phyloP scores from a whole-genome alignment of 352 stramenopile genomes.

The Phytophthora citricola region DNA sequence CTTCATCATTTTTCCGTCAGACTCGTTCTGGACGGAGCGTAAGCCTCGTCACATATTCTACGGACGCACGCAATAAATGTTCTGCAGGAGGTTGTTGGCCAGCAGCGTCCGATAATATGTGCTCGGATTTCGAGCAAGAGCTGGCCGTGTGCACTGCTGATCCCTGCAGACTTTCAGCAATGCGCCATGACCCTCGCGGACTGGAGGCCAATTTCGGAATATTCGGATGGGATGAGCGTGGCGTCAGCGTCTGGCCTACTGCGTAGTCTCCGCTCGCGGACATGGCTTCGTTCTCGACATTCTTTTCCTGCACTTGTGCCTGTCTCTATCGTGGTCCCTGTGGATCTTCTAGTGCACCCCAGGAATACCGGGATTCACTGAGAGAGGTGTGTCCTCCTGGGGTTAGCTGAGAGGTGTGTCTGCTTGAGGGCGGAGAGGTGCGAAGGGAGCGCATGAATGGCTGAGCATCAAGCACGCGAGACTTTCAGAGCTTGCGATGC shows the following conservation, averaged over 20 bases:
- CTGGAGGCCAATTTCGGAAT: conserved; percentile 24
- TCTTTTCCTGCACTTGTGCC: conserved; percentile 8
- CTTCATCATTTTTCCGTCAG: neutral
- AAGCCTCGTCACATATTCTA: conserved; percentile 23
- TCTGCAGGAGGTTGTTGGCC: neutral
- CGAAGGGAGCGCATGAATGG: conserved; percentile 22
- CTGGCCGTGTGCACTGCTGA: conserved; percentile 1
- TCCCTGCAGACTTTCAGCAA: conserved; percentile 3
- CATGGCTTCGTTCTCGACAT: conserved; percentile 9
- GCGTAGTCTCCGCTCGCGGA: conserved; percentile 2
- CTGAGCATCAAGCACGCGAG: conserved; percentile 24
- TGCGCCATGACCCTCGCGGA: conserved; percentile 26
- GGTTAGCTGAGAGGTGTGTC: conserved; percentile 24
- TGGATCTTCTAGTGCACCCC: conserved; percentile 28
- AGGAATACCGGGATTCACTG: conserved; percentile 26
- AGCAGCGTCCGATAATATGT: neutral
- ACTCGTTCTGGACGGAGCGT: conserved; percentile 7
- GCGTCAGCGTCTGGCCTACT: conserved; percentile 17
- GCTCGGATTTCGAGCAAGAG: neutral
- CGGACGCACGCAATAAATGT: neutral
- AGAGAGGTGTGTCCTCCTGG: conserved; percentile 20
- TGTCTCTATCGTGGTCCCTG: conserved; percentile 19
- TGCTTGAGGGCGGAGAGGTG: conserved; percentile 12
- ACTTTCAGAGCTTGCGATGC: conserved; percentile 1
- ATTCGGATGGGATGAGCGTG: conserved; percentile 11